Conservation (phyloP, 352 stramenopile genomes). For the Globisporangium carolinianum region DNA sequence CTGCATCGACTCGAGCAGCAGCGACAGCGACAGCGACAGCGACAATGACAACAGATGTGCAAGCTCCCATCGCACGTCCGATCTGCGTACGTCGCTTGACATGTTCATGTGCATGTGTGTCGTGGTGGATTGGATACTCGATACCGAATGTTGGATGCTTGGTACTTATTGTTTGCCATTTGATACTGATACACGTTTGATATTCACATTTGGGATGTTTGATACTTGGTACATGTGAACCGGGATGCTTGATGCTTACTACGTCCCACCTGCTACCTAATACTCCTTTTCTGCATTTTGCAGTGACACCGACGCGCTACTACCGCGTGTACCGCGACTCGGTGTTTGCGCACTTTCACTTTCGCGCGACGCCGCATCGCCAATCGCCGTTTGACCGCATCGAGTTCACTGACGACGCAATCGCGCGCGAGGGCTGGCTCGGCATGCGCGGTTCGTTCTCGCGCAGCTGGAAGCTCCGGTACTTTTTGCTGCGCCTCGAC, state of each 20-base stretch:
- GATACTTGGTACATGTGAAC: no score
- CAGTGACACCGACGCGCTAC: slow-evolving; percentile 22
- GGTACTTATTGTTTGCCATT: no score
- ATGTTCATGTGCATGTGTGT: neutral
- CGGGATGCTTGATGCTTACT: no score
- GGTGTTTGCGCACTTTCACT: slow-evolving; percentile 53
- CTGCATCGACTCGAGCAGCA: neutral
- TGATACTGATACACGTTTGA: no score
- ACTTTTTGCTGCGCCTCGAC: slow-evolving; percentile 67
- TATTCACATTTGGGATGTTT: no score
- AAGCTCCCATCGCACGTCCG: neutral
- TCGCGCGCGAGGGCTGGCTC: slow-evolving; percentile 76
- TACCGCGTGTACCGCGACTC: slow-evolving; percentile 70
- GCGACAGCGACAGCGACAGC: slow-evolving; percentile 5
- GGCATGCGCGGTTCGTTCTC: slow-evolving; percentile 61
- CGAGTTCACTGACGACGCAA: slow-evolving; percentile 61
- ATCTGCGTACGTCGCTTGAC: neutral
- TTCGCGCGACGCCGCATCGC: slow-evolving; percentile 33
- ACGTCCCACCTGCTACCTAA: no score
- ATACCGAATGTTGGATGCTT: no score
- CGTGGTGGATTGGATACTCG: neutral
- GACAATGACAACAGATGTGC: neutral
- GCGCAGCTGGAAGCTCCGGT: slow-evolving; percentile 79
- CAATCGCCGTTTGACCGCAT: slow-evolving; percentile 26
- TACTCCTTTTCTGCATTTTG: no score